Base-by-base conservation (phyloP, 495 filamentous ascomycete genomes). In the Aspergillus steynii region DNA sequence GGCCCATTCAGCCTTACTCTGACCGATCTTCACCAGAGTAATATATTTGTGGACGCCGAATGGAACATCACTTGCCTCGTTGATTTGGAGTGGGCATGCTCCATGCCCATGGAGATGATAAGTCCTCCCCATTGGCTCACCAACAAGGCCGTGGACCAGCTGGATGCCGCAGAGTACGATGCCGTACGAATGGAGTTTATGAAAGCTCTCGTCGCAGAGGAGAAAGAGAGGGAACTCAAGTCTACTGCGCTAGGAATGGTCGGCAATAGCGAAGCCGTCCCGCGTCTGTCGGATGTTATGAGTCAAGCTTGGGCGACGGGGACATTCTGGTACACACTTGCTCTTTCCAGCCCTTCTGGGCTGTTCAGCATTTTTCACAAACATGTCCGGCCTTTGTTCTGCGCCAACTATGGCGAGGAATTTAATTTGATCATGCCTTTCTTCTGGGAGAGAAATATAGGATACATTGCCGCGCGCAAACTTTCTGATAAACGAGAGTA, bases 61-160 rank as follows among this genome's bases (percentile, higher is more conserved):
- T 69, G 68, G 70, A 61, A 71, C 53, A 69, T 74, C 46, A 73
- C 45, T 10, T 71, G 50, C 45, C 49, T 76, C 4, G 51, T 79
- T 1, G 73, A 79, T 56, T 63, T 72, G 34, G 74, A 77, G 60
- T 79, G 72, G 73, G 69, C 73, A 2, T 77, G 74, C 61, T 64
- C 73, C 55, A 60, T 52, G 12, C 74, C 73, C 34, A 63, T 68
- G 3, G 71, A 78, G 61, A 71, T 74, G 66, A 61, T 74, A 26
- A 53, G 61, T 34, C 65, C 72, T 56, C 70, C 70, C 14, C 62
- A 65, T 34, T 78, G 73, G 76, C 61, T 79, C 29, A 68, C 70
- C 12, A 67, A 66, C 47, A 27, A 65, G 28, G 56, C 56, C 55
- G 64, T 74, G 20, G 72, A 72, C 62, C 12, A 53, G 37, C 63